These are phyloP conservation scores for Saccharum spontaneum DNA, from an alignment of 176 grass and related monocot genomes.

Conservation along the genomic window DNA sequence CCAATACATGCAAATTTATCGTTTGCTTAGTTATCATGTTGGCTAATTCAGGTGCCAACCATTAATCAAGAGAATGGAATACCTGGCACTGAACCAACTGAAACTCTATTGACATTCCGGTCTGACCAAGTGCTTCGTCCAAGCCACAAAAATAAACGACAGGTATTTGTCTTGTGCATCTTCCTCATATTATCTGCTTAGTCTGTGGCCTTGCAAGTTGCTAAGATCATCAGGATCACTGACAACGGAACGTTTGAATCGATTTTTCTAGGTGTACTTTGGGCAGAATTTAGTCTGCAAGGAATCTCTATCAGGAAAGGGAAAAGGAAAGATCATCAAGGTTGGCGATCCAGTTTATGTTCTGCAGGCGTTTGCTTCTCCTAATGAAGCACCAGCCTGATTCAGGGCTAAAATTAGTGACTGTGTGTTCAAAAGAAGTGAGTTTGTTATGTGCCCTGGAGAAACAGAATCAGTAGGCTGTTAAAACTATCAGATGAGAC, in stretches of 20 bases:
- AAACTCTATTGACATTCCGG: slow-evolving; percentile 73
- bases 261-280: slow-evolving; percentile 62
- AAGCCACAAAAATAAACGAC: slow-evolving; percentile 57
- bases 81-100: slow-evolving; percentile 64
- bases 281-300: slow-evolving; percentile 85
- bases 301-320: slow-evolving; percentile 50
- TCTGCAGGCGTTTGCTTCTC: slow-evolving; percentile 50
- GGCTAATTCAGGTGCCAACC: slow-evolving; percentile 61
- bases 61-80: slow-evolving; percentile 73
- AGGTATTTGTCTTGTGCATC: slow-evolving; percentile 39
- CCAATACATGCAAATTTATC: not conserved
- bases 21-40: not conserved
- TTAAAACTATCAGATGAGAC: not conserved
- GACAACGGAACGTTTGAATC: not conserved
- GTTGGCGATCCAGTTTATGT: slow-evolving; percentile 72
- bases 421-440: not conserved
- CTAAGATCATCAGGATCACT: not conserved
- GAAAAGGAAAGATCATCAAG: slow-evolving; percentile 53
- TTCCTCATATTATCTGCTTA: not conserved
- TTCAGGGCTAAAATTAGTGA: not conserved
- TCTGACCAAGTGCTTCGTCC: slow-evolving; percentile 64
- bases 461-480: not conserved
- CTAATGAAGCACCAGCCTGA: slow-evolving; percentile 62
- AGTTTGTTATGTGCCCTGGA: not conserved
- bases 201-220: not conserved